These are phyloP conservation scores for Suillus sp. DNA, from an alignment of 768 basidiomycete genomes.

Conservation along the genomic window DNA sequence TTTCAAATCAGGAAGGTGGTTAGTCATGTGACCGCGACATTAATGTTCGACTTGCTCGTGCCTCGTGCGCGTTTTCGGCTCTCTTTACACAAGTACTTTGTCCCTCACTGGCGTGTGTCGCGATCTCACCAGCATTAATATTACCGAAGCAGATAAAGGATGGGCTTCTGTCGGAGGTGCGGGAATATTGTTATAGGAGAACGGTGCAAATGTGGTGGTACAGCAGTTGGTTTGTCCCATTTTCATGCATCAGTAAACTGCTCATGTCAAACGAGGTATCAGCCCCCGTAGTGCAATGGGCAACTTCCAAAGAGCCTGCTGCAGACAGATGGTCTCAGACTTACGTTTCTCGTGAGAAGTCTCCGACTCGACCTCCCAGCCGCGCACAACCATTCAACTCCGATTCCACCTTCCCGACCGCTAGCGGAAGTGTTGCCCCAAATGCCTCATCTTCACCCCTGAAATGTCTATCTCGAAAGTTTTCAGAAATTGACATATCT, in stretches of 20 bases:
- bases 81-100: constrained; percentile 8
- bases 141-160: constrained; percentile 28
- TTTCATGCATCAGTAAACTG: constrained; percentile 2
- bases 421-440: constrained; percentile 14
- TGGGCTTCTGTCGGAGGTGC: constrained; percentile 87
- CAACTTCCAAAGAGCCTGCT: constrained; percentile 40
- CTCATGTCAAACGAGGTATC: constrained; percentile 21
- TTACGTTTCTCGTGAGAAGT: constrained; percentile 60
- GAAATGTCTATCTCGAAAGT: constrained; percentile 55
- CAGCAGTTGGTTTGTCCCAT: constrained; percentile 66
- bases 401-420: constrained; percentile 11
- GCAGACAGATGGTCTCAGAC: constrained; percentile 82
- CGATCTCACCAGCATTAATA: background rate
- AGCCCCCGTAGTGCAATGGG: constrained; percentile 75
- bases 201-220: constrained; percentile 82
- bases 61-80: constrained; percentile 6
- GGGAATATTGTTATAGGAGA: constrained; percentile 75
- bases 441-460: constrained; percentile 21
- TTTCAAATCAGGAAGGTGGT: background rate
- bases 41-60: constrained; percentile 5
- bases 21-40: constrained; percentile 17
- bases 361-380: constrained; percentile 42
- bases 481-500: constrained; percentile 36
- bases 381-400: constrained; percentile 13
- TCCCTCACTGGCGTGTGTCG: constrained; percentile 1